These are phyloP conservation scores for Selaginella moellendorffii DNA, from an alignment of 75 land plant species.

Conservation along the genomic window DNA sequence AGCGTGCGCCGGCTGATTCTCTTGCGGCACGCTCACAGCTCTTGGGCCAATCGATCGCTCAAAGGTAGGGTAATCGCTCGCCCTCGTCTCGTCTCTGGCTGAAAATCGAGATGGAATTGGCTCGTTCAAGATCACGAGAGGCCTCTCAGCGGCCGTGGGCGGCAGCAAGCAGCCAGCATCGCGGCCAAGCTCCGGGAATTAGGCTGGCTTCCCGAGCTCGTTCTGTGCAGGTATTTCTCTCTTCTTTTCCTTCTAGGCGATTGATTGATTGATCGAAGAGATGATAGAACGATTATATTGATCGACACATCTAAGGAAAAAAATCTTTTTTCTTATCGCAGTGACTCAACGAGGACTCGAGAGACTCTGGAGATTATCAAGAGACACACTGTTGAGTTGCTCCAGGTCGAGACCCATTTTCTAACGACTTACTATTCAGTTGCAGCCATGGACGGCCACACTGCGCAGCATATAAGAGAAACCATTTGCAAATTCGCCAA, in stretches of 20 bases:
- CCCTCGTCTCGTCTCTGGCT: background rate
- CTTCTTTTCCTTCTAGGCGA: background rate
- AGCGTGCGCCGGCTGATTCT: conserved; percentile 61
- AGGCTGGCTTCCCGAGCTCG: conserved; percentile 81
- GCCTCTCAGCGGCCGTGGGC: conserved; percentile 66
- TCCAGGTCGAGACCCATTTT: conserved; percentile 60
- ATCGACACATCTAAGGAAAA: background rate
- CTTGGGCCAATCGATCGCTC: conserved; percentile 38
- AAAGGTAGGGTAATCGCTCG: conserved; percentile 33
- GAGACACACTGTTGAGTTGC: conserved; percentile 38
- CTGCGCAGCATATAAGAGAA: conserved; percentile 75
- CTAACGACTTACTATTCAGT: conserved; percentile 82
- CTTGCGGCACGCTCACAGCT: conserved; percentile 79
- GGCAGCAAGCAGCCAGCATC: conserved; percentile 45
- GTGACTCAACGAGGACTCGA: conserved; percentile 68
- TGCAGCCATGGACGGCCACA: conserved; percentile 98
- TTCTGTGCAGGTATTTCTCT: conserved; percentile 54
- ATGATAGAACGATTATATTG: background rate
- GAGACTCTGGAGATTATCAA: conserved; percentile 84
- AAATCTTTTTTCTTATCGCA: conserved; percentile 16
- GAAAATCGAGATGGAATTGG: background rate
- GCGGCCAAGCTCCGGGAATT: conserved; percentile 51
- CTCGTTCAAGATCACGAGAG: conserved; percentile 68
- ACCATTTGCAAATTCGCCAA: conserved; percentile 46
- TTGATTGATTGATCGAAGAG: background rate